These are phyloP conservation scores for Linum trigynum DNA, from an alignment of 345 rosid genomes.

Conservation along the genomic window DNA sequence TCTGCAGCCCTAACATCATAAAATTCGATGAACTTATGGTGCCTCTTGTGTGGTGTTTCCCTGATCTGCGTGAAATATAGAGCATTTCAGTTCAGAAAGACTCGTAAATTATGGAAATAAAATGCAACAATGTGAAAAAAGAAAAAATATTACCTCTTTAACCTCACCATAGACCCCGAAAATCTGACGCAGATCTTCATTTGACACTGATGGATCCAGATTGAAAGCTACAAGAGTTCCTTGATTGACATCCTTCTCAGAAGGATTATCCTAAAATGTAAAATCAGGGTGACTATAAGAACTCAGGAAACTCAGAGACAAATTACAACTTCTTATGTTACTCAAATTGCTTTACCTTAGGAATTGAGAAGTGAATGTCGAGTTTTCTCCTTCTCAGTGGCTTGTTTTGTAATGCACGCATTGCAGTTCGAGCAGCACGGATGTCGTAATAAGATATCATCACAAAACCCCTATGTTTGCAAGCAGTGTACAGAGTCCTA, in stretches of 20 bases:
- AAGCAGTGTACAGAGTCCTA: conserved; percentile 82
- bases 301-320: not conserved
- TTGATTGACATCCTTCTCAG: conserved; percentile 90
- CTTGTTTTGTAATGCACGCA: conserved; percentile 83
- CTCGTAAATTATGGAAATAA: not conserved
- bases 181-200: conserved; percentile 70
- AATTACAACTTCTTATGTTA: not conserved
- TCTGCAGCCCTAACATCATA: conserved; percentile 94
- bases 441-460: conserved; percentile 95
- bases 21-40: conserved; percentile 86
- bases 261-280: conserved; percentile 68
- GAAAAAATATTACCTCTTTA: conserved; percentile 56
- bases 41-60: conserved; percentile 88
- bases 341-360: conserved; percentile 50
- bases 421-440: conserved; percentile 83
- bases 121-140: not conserved
- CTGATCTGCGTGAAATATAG: conserved; percentile 50
- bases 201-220: conserved; percentile 78
- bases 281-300: conserved; percentile 8
- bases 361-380: conserved; percentile 94
- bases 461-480: conserved; percentile 94
- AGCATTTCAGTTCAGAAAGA: not conserved
- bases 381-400: conserved; percentile 82
- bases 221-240: conserved; percentile 92
- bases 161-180: conserved; percentile 87